These are phyloP conservation scores for Pochonia chlamydosporia DNA, from an alignment of 2,329 filamentous ascomycete genomes.

Conservation along the genomic window DNA sequence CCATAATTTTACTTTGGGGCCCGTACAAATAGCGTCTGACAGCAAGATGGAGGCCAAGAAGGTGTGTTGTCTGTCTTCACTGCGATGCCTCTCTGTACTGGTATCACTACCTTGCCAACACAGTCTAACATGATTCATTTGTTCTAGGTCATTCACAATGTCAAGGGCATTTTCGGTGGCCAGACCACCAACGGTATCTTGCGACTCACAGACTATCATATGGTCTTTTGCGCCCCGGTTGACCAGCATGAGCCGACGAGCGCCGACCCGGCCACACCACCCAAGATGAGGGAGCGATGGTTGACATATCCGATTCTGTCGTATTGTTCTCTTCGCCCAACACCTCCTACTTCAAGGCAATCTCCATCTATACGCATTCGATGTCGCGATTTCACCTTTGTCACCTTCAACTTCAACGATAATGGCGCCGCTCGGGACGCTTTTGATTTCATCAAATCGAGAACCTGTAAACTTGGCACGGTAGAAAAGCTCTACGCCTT, in stretches of 20 bases:
- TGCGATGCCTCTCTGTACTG: neutral
- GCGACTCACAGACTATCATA: constrained; percentile 58
- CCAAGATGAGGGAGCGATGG: constrained; percentile 65
- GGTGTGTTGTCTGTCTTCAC: constrained; percentile 21
- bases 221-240: constrained; percentile 44
- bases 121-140: constrained; percentile 1
- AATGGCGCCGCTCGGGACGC: constrained; percentile 73
- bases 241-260: constrained; percentile 22
- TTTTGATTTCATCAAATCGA: constrained; percentile 76
- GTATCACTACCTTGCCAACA: neutral
- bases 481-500: constrained; percentile 93
- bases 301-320: constrained; percentile 91
- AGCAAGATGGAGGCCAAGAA: constrained; percentile 35
- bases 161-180: constrained; percentile 55
- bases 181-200: constrained; percentile 51
- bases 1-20: neutral
- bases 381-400: constrained; percentile 89
- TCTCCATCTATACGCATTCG: constrained; percentile 80
- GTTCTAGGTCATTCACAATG: constrained; percentile 46
- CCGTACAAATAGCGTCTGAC: neutral
- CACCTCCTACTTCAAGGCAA: constrained; percentile 61
- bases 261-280: constrained; percentile 18
- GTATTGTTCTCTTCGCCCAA: constrained; percentile 71
- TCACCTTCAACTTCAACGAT: constrained; percentile 80
- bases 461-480: constrained; percentile 75